A percentile compares a stretch with the other conserved stretches of the same genome.
These are phyloP conservation scores for California macrophylla DNA, from an alignment of 441 rosid species.

Conservation along the genomic window DNA sequence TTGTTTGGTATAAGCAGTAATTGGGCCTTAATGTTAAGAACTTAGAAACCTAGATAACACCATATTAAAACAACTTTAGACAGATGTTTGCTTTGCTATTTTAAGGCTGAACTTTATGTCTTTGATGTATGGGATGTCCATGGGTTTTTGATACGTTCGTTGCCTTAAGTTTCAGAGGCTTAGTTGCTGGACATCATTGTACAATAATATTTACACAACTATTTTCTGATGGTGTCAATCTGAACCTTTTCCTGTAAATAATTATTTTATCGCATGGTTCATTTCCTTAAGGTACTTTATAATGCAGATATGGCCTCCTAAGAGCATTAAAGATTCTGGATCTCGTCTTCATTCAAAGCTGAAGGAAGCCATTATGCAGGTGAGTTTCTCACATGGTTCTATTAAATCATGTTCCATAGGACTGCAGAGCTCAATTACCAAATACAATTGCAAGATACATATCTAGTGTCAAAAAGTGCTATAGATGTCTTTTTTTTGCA, in stretches of 20 bases:
- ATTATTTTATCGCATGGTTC: not conserved
- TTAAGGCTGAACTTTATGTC: not conserved
- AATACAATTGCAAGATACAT: not conserved
- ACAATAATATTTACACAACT: not conserved
- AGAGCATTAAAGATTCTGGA: slow-evolving; percentile 85
- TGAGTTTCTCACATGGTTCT: slow-evolving; percentile 22
- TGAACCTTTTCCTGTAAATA: not conserved
- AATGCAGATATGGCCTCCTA: slow-evolving; percentile 95
- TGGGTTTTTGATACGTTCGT: not conserved
- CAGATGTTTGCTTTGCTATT: not conserved
- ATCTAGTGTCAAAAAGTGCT: not conserved
- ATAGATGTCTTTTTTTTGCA: not conserved
- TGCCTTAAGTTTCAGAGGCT: not conserved
- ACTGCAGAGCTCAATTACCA: not conserved
- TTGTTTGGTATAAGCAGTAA: not conserved
- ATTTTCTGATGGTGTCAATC: not conserved
- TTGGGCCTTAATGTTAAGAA: not conserved
- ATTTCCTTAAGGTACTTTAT: slow-evolving; percentile 18
- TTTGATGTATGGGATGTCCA: not conserved
- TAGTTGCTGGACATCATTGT: not conserved
- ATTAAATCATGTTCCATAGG: slow-evolving; percentile 3
- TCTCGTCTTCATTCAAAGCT: slow-evolving; percentile 71
- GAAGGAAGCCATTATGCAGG: slow-evolving; percentile 84
- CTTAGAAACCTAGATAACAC: not conserved
- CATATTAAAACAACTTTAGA: not conserved